These are phyloP conservation scores for Parachlorella kessleri DNA, from an alignment of 139 green algal genomes.

Conservation along the genomic window DNA sequence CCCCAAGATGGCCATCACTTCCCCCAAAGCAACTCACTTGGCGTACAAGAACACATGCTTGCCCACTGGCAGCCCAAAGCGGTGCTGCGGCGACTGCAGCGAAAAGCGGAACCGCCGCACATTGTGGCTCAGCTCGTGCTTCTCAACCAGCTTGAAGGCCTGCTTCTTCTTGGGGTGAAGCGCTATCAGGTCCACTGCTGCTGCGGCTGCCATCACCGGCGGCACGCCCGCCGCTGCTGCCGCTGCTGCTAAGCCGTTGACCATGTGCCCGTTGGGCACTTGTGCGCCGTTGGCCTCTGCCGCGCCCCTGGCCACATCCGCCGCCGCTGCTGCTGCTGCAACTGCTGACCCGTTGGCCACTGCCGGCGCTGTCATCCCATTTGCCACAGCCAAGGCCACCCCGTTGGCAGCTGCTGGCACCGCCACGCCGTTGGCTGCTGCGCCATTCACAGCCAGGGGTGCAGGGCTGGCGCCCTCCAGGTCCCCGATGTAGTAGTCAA, in stretches of 20 bases:
- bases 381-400: background rate
- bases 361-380: background rate
- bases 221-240: background rate
- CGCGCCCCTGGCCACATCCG: background rate
- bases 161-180: conserved; percentile 86
- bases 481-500: conserved; percentile 83
- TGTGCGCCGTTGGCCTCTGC: too few relatives aligned
- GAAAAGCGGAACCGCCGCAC: conserved; percentile 91
- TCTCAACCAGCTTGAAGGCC: conserved; percentile 78
- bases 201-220: background rate
- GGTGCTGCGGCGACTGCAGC: conserved; percentile 85
- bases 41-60: conserved; percentile 96
- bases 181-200: conserved; percentile 46
- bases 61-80: conserved; percentile 89
- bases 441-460: background rate
- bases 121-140: conserved; percentile 86
- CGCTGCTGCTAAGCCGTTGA: background rate
- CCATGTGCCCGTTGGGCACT: too few relatives aligned
- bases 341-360: background rate
- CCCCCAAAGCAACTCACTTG: conserved; percentile 28
- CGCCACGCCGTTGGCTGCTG: conserved; percentile 3
- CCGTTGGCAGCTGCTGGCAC: conserved; percentile 19
- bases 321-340: conserved; percentile 27
- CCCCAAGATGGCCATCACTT: background rate
- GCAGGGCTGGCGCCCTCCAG: conserved; percentile 21